A percentile compares a stretch with the other conserved stretches of the same genome.
Conservation (phyloP, 2,329 filamentous ascomycete genomes). For the Botryotinia globosa region DNA sequence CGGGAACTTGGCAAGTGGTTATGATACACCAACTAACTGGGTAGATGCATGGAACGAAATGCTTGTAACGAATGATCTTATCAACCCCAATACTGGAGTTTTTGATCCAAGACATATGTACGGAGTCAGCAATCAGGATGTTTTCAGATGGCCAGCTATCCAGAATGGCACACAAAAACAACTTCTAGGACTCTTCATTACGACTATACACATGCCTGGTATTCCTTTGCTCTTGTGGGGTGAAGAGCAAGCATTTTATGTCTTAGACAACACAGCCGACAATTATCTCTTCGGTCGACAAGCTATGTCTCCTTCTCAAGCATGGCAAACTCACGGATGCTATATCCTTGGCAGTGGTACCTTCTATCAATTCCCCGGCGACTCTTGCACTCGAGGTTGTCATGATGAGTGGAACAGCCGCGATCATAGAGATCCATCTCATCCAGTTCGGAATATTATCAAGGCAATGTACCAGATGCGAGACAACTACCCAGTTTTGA, state of each 20-base stretch:
- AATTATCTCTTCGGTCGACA: conserved; percentile 66
- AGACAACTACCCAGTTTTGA: conserved; percentile 53
- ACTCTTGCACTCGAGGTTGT: conserved; percentile 53
- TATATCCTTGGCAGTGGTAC: conserved; percentile 55
- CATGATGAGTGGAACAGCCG: conserved; percentile 54
- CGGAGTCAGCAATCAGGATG: conserved; percentile 63
- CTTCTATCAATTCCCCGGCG: conserved; percentile 57
- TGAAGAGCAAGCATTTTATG: conserved; percentile 64
- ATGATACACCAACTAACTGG: conserved; percentile 54
- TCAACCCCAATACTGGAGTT: conserved; percentile 57
- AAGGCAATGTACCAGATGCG: conserved; percentile 62
- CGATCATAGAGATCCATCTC: conserved; percentile 61
- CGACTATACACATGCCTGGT: conserved; percentile 57
- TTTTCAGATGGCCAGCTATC: conserved; percentile 62
- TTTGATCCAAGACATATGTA: conserved; percentile 65
- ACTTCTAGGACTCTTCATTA: conserved; percentile 56
- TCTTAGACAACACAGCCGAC: conserved; percentile 60
- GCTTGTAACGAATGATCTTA: conserved; percentile 56
- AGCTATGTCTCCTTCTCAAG: conserved; percentile 58
- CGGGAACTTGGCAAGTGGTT: conserved; percentile 52
- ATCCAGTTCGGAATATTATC: conserved; percentile 58
- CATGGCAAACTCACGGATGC: conserved; percentile 65
- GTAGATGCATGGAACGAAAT: conserved; percentile 53
- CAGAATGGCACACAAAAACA: conserved; percentile 55
- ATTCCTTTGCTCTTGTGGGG: conserved; percentile 61